Evolutionary conservation across 345 rosid genomes (phyloP).

Genomic region (Rubroshorea leprosula): DNA sequence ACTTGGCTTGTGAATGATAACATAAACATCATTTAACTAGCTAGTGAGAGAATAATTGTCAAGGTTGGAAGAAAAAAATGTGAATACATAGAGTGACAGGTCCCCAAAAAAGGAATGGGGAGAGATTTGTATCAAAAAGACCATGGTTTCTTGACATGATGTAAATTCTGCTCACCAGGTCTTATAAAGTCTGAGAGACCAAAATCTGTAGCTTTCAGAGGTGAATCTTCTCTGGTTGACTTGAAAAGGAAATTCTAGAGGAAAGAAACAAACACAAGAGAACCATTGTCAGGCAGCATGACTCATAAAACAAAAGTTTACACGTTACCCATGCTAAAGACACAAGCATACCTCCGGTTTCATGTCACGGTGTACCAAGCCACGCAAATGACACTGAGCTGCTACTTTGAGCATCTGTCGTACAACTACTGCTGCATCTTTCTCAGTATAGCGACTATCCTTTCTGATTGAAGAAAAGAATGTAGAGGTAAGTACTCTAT

Average conservation of each 20-base stretch:
- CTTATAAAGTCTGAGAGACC: constrained; percentile 97
- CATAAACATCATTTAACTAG: neutral
- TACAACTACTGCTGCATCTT: constrained; percentile 83
- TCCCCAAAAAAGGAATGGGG: too few relatives aligned
- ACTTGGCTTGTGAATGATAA: neutral
- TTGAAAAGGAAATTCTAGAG: constrained; percentile 89
- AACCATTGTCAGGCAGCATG: constrained; percentile 6
- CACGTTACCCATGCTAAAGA: constrained; percentile 7
- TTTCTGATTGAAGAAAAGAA: constrained; percentile 51
- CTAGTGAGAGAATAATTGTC: neutral
- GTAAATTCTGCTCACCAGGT: constrained; percentile 53
- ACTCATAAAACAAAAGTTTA: constrained; percentile 3
- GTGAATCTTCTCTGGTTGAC: constrained; percentile 65
- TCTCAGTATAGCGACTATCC: constrained; percentile 61
- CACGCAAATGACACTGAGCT: constrained; percentile 90
- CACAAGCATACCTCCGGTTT: constrained; percentile 84
- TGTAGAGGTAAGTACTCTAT: constrained; percentile 23
- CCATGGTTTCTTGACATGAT: neutral
- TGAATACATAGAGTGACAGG: too few relatives aligned
- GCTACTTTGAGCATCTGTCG: constrained; percentile 86
- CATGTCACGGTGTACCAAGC: constrained; percentile 96
- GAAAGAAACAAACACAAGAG: constrained; percentile 10
- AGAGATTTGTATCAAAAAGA: neutral
- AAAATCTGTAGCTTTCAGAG: constrained; percentile 93
- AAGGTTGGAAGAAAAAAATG: neutral